Percentiles rank a stretch among this genome's conserved stretches.
Conservation (phyloP, 2,329 filamentous ascomycete genomes). For the Hortaea sp. region DNA sequence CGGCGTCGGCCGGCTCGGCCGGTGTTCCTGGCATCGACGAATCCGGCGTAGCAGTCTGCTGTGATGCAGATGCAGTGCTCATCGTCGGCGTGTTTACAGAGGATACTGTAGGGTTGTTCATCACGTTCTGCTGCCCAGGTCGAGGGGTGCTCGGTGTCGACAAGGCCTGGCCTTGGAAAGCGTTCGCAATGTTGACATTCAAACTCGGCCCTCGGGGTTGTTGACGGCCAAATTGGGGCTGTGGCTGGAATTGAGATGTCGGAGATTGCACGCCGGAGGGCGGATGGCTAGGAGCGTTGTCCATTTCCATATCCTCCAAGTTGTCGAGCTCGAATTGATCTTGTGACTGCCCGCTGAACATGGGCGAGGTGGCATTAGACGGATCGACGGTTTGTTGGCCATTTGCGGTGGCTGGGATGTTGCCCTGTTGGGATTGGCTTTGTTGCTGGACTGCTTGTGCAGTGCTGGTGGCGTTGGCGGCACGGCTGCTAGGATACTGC, state of each 20-base stretch:
- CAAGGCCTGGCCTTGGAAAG: constrained; percentile 57
- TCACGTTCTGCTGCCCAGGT: constrained; percentile 55
- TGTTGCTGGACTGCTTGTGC: constrained; percentile 26
- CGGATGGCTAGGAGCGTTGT: constrained; percentile 48
- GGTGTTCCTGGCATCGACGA: constrained; percentile 61
- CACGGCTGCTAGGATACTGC: constrained; percentile 24
- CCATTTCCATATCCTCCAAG: constrained; percentile 93
- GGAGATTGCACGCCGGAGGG: constrained; percentile 16
- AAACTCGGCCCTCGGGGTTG: constrained; percentile 56
- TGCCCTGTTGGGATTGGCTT: constrained; percentile 16
- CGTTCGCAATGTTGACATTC: constrained; percentile 69
- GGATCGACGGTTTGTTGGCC: background rate
- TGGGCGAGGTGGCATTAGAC: constrained; percentile 14
- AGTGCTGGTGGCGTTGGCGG: constrained; percentile 24
- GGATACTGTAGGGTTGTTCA: constrained; percentile 92
- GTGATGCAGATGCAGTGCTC: constrained; percentile 59
- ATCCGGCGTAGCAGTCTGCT: constrained; percentile 48
- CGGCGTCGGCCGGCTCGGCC: constrained; percentile 50
- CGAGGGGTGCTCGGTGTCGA: constrained; percentile 80
- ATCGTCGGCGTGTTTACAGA: constrained; percentile 93
- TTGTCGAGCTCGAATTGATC: constrained; percentile 37
- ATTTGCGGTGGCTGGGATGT: constrained; percentile 6
- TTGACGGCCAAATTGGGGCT: constrained; percentile 45
- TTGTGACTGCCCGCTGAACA: constrained; percentile 22
- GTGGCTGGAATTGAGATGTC: constrained; percentile 33